Evolutionary conservation across 140 eudicot genomes (phyloP), one percentile per base, ranked within the genome.

Genomic region (Senecio squalidus): DNA sequence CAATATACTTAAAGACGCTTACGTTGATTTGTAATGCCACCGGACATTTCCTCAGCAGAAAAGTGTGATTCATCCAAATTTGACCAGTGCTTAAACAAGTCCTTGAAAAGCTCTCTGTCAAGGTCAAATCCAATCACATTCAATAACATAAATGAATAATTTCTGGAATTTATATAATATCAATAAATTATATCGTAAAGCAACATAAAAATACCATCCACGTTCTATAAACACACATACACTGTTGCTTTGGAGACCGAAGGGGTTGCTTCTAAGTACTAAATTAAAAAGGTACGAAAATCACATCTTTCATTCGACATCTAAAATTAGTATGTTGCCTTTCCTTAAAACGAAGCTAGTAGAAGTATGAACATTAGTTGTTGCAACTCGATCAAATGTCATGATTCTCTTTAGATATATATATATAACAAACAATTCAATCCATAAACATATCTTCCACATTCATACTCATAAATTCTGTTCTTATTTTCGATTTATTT

Each of bases 21-120:
- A 85, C 97, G 69, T 56, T 72, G 78, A 72, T 89, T 89, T 53
- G 97, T 89, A 58, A 85, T 89, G 67, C 97, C 97, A 69, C 97
- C 97, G 24, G 97, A 85, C 29, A 89, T 80, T n/a, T 77, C n/a
- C n/a, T n/a, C n/a, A n/a, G n/a, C n/a, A n/a, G n/a, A n/a, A n/a
- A n/a, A n/a, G n/a, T n/a, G n/a, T n/a, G n/a, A n/a, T n/a, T n/a
- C n/a, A n/a, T n/a, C n/a, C n/a, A n/a, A n/a, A n/a, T n/a, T n/a
- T n/a, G n/a, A n/a, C 97, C 95, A 90, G n/a, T 85, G 66, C 67
- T 80, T 76, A 81, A 90, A 90, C 24, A 90, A 62, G 64, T 90
- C 95, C 79, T 83, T 90, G 74, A 81, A 81, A 33, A 90, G 82
- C 60, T 71, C 88, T 68, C 97, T 86, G 84, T 55, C 60, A 36